Conservation (phyloP, 768 basidiomycete species). For the Termitomyces sp. region DNA sequence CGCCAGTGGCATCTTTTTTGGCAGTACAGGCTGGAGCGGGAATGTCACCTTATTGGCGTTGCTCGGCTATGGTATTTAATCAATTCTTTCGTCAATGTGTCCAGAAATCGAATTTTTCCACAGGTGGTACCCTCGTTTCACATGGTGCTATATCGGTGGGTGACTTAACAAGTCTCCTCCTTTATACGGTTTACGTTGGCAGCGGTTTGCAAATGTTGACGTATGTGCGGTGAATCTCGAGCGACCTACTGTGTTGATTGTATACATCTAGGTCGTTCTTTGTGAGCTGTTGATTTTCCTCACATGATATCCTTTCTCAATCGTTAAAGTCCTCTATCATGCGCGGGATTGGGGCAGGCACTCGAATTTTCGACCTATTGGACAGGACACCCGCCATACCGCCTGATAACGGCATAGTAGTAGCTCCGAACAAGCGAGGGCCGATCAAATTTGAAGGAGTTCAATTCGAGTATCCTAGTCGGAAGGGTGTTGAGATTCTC, state of each 20-base stretch:
- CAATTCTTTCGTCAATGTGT: not conserved
- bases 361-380: conserved; percentile 90
- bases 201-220: conserved; percentile 75
- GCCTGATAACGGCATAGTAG: conserved; percentile 50
- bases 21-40: conserved; percentile 87
- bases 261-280: conserved; percentile 37
- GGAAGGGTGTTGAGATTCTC: conserved; percentile 74
- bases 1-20: conserved; percentile 91
- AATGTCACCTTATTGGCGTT: conserved; percentile 87
- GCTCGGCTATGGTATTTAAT: conserved; percentile 72
- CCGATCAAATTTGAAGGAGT: conserved; percentile 78
- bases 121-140: conserved; percentile 89
- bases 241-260: conserved; percentile 1
- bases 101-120: not conserved
- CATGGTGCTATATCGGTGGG: conserved; percentile 86
- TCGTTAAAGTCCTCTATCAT: conserved; percentile 76
- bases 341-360: conserved; percentile 93
- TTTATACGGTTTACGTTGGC: conserved; percentile 90
- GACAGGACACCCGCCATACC: conserved; percentile 75
- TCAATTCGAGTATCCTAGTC: conserved; percentile 84
- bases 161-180: conserved; percentile 80
- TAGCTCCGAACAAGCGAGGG: conserved; percentile 57
- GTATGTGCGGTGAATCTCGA: conserved; percentile 31
- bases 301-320: conserved; percentile 14
- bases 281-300: conserved; percentile 36